These are phyloP conservation scores for Trichothecium sympodiale DNA, from an alignment of 2,329 filamentous ascomycete species.

Conservation along the genomic window DNA sequence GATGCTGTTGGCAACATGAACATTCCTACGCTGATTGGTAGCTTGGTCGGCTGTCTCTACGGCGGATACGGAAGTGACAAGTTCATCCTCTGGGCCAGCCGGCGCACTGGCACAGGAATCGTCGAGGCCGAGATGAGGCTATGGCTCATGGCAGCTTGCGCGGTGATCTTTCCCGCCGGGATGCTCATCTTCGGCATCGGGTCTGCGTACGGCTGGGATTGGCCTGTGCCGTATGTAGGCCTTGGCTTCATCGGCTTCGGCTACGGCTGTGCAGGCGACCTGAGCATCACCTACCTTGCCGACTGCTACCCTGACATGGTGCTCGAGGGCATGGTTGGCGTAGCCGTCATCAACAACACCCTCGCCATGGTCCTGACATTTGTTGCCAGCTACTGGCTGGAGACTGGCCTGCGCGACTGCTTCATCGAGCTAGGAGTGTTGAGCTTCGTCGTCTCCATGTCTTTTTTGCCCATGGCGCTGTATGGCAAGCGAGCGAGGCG, in stretches of 20 bases:
- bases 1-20: constrained; percentile 46
- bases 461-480: constrained; percentile 41
- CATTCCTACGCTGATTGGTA: constrained; percentile 41
- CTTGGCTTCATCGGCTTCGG: constrained; percentile 48
- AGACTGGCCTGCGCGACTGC: constrained; percentile 30
- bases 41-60: constrained; percentile 43
- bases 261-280: constrained; percentile 46
- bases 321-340: constrained; percentile 46
- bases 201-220: constrained; percentile 36
- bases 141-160: constrained; percentile 38
- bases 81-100: constrained; percentile 44
- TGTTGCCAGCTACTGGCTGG: constrained; percentile 35
- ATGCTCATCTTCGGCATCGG: constrained; percentile 43
- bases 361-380: constrained; percentile 45
- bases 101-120: constrained; percentile 35
- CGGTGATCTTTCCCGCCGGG: constrained; percentile 36
- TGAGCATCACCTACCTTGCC: constrained; percentile 42
- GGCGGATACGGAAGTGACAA: constrained; percentile 45
- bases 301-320: constrained; percentile 47
- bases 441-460: constrained; percentile 37
- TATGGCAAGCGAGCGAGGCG: constrained; percentile 38
- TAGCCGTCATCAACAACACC: constrained; percentile 45
- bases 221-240: constrained; percentile 42
- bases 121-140: constrained; percentile 44
- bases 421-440: constrained; percentile 41